Evolutionary conservation across 2,329 filamentous ascomycete genomes (phyloP), one percentile per base, ranked within the genome.

Genomic region (Akanthomyces dipterigenus): DNA sequence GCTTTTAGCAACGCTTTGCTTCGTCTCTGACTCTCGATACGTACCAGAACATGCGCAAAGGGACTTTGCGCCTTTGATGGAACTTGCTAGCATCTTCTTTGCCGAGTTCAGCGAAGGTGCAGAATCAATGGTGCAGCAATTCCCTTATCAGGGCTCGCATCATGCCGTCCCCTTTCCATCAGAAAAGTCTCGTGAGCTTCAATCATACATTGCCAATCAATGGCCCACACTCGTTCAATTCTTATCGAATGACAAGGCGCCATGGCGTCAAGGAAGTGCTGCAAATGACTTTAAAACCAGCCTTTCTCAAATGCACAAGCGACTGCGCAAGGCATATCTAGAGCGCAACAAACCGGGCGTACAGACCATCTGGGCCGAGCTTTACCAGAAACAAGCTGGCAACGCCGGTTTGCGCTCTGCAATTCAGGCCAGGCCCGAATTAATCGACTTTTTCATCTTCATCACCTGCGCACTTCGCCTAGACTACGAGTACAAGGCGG

Each of bases 391-490:
- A 9, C 43, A 75, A 22, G 65, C 64, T 14, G 62, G 69, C 4
- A 66, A 67, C 40, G 66, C 68, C 0, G 60, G 61, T 4, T 64
- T 76, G 12, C 64, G 63, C 12, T 46, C 63, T 12, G 67, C 72
- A 24, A 64, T 78, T n/a, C 69, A 67, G n/a, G 62, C 68, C 7
- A 69, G 72, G 28, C 66, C 69, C 1, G 71, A 76, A 18, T 70
- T 75, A 6, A 66, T 78, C 42, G 73, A 78, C 63, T 78, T 70
- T 42, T 75, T 75, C 67, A 63, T 77, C 24, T 75, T 75, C 56
- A 70, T 76, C 2, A 74, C 73, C 70, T 78, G 77, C 60, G 72
- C 72, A 7, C 58, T 73, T 2, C 68, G 70, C 1, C 68, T 69
- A 11, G 63, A 68, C 2, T 45, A 61, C n/a, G 66, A 65, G 62